phyloP scores from a whole-genome alignment of 495 filamentous ascomycete species.

The Terfezia claveryi region DNA sequence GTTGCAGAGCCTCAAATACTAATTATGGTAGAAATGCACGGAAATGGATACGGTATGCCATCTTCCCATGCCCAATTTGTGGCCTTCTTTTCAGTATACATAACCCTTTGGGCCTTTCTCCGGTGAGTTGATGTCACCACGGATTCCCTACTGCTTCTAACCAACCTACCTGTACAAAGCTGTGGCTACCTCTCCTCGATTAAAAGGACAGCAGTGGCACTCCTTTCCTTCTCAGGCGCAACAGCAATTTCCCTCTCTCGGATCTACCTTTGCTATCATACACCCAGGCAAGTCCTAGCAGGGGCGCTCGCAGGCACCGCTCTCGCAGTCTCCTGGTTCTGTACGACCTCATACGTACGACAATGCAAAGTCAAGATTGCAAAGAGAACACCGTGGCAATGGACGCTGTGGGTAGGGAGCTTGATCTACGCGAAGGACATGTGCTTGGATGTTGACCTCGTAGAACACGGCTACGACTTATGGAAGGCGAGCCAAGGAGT shows the following conservation, averaged over 20 bases:
- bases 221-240: conserved; percentile 36
- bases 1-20: not conserved
- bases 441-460: conserved; percentile 71
- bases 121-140: conserved; percentile 34
- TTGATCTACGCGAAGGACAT: conserved; percentile 57
- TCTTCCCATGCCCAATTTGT: conserved; percentile 91
- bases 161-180: no score
- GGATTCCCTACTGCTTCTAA: no score
- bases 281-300: conserved; percentile 60
- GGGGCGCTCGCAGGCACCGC: conserved; percentile 48
- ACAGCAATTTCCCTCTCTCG: conserved; percentile 53
- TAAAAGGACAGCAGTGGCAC: conserved; percentile 23
- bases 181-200: conserved; percentile 2
- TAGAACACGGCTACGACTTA: conserved; percentile 36
- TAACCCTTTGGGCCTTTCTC: conserved; percentile 59
- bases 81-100: conserved; percentile 63
- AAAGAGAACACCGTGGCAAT: conserved; percentile 37
- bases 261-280: conserved; percentile 89
- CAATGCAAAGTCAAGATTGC: conserved; percentile 39
- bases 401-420: conserved; percentile 41
- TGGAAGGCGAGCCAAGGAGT: no score
- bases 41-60: conserved; percentile 98
- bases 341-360: conserved; percentile 47
- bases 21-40: conserved; percentile 40
- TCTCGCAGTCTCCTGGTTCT: conserved; percentile 62